These are phyloP conservation scores for Grammothele lineata DNA, from an alignment of 768 basidiomycete genomes.

Conservation along the genomic window DNA sequence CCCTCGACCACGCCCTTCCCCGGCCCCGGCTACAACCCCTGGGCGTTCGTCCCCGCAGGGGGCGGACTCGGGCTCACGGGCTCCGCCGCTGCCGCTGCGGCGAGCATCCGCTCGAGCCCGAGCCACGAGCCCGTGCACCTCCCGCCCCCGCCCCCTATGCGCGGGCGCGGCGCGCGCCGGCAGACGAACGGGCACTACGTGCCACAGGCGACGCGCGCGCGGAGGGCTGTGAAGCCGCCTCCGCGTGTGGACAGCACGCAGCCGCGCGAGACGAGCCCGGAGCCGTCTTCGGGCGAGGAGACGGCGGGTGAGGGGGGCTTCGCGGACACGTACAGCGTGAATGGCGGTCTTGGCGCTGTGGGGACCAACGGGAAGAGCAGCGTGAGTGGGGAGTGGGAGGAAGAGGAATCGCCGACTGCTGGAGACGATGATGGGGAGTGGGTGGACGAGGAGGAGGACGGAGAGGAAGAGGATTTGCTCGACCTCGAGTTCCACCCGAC, in stretches of 20 bases:
- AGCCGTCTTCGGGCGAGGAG: conserved; percentile 66
- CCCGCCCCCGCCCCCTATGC: conserved; percentile 47
- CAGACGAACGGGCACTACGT: conserved; percentile 36
- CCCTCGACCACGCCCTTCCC: conserved; percentile 75
- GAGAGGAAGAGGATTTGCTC: conserved; percentile 62
- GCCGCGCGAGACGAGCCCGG: conserved; percentile 76
- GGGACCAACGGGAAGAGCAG: conserved; percentile 33
- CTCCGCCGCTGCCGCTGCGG: conserved; percentile 34
- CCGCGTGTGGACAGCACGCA: conserved; percentile 81
- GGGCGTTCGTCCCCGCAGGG: conserved; percentile 64
- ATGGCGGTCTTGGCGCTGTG: conserved; percentile 30
- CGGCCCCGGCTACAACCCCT: conserved; percentile 58
- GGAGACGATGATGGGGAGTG: conserved; percentile 54
- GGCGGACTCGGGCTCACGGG: conserved; percentile 38
- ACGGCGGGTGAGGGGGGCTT: conserved; percentile 62
- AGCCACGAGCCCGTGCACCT: conserved; percentile 62
- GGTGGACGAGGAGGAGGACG: conserved; percentile 69
- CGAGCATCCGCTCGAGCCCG: conserved; percentile 69
- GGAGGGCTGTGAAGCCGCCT: conserved; percentile 51
- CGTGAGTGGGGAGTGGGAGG: conserved; percentile 23
- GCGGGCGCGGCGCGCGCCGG: conserved; percentile 42
- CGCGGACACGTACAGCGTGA: conserved; percentile 17
- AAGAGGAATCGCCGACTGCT: conserved; percentile 18
- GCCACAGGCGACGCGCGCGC: conserved; percentile 14
- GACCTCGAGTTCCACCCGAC: conserved; percentile 75